Evolutionary conservation across 169 alveolate genomes (phyloP).

Genomic region (Plasmodium relictum): DNA sequence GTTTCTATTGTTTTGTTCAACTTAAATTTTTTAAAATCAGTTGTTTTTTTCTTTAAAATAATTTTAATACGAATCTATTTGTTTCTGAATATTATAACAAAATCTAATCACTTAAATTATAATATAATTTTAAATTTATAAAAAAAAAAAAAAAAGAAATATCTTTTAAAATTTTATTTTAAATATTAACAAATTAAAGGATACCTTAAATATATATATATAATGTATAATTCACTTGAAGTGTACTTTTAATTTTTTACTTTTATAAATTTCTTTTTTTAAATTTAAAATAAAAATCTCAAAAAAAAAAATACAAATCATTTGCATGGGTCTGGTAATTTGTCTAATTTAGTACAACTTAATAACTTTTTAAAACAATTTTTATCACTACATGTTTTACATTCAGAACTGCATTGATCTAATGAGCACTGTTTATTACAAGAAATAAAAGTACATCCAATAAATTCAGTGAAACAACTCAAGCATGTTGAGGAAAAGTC

Average conservation of each 20-base stretch:
- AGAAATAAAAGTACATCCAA: slow-evolving; percentile 58
- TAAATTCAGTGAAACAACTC: slow-evolving; percentile 51
- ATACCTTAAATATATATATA: no score
- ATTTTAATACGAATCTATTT: no score
- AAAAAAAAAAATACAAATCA: background rate
- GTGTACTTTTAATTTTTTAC: background rate
- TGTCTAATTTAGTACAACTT: slow-evolving; percentile 54
- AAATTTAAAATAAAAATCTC: background rate
- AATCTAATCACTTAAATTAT: no score
- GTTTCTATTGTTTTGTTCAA: no score
- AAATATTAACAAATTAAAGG: no score
- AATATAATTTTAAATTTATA: no score
- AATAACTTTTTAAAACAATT: slow-evolving; percentile 51
- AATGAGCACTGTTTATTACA: slow-evolving; percentile 64
- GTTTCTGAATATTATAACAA: no score
- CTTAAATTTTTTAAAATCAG: no score
- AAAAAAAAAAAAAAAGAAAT: no score
- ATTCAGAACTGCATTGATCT: slow-evolving; percentile 50
- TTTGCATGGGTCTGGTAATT: slow-evolving; percentile 62
- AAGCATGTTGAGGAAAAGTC: slow-evolving; percentile 43
- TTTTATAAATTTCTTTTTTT: background rate
- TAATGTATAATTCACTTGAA: no score
- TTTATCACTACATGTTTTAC: slow-evolving; percentile 55
- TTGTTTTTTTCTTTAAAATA: background rate
- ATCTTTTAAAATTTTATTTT: no score